phyloP scores from a whole-genome alignment of 2,329 filamentous ascomycete genomes.

The Thielaviopsis euricoi region DNA sequence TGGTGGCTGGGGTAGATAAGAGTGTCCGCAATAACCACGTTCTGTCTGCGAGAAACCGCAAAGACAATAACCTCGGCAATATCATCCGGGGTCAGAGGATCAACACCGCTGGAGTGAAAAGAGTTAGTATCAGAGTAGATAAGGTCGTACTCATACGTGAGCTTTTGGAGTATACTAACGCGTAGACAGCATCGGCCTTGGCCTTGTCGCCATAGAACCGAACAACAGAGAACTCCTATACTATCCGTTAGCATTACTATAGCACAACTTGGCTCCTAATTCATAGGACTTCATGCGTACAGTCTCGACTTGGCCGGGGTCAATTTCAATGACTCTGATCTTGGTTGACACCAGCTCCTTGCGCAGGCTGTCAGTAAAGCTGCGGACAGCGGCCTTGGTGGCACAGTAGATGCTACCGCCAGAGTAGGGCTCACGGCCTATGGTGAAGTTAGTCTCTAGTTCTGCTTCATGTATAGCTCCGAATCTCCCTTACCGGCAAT shows the following conservation, averaged over 20 bases:
- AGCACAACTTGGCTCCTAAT: too few species aligned
- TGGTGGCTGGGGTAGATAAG: constrained; percentile 82
- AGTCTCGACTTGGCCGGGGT: constrained; percentile 87
- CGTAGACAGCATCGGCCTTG: constrained; percentile 83
- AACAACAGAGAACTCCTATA: constrained; percentile 69
- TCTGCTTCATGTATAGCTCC: neutral
- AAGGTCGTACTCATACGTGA: neutral
- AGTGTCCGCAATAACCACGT: constrained; percentile 79
- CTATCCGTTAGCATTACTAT: constrained; percentile 4
- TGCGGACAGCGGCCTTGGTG: constrained; percentile 74
- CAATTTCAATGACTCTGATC: constrained; percentile 73
- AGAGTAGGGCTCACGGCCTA: constrained; percentile 60
- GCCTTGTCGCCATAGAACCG: constrained; percentile 75
- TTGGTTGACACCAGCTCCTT: constrained; percentile 68
- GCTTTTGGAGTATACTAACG: constrained; percentile 32
- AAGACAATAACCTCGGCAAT: constrained; percentile 87
- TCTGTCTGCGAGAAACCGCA: constrained; percentile 65
- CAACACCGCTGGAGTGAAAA: constrained; percentile 39
- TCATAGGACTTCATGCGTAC: too few species aligned
- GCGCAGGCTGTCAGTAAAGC: constrained; percentile 67
- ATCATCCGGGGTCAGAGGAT: constrained; percentile 76
- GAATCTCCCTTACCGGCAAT: constrained; percentile 45
- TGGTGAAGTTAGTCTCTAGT: neutral
- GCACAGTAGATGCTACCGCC: constrained; percentile 88
- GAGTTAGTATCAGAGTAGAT: constrained; percentile 3